Conservation (phyloP, 345 rosid species). For the Lagerstroemia speciosa region DNA sequence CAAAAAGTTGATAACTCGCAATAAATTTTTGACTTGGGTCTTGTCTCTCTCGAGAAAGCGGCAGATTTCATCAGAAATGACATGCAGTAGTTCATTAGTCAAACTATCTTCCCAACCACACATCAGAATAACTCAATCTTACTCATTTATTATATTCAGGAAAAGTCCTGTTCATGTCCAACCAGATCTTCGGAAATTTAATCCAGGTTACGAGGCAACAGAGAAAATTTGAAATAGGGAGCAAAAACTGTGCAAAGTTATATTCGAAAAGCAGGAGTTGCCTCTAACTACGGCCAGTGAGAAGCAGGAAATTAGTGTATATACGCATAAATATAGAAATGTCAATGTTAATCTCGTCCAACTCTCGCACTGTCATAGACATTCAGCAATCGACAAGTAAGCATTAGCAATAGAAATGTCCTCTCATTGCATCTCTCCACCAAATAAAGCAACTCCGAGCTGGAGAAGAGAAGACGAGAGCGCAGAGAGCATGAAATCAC, state of each 20-base stretch:
- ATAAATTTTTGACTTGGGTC: background rate
- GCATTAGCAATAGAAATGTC: background rate
- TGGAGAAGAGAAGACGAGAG: background rate
- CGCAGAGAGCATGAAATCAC: constrained; percentile 6
- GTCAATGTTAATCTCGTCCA: background rate
- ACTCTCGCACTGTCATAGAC: background rate
- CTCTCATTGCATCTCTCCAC: background rate
- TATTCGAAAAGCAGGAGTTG: background rate
- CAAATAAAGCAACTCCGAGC: background rate
- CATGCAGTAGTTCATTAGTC: background rate
- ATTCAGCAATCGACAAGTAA: background rate
- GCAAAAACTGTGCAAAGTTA: background rate
- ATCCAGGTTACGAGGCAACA: background rate
- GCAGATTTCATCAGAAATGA: background rate
- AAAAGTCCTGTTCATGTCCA: background rate
- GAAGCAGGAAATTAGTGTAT: background rate
- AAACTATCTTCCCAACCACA: background rate
- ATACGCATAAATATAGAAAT: background rate
- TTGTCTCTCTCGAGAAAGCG: background rate
- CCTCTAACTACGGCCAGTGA: background rate
- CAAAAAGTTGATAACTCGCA: background rate
- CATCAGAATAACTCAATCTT: background rate
- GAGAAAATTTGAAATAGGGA: background rate
- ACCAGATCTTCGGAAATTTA: background rate
- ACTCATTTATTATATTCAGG: background rate